Evolutionary conservation across 106 monocot genomes (phyloP).

Genomic region (Dendrobium nobile): DNA sequence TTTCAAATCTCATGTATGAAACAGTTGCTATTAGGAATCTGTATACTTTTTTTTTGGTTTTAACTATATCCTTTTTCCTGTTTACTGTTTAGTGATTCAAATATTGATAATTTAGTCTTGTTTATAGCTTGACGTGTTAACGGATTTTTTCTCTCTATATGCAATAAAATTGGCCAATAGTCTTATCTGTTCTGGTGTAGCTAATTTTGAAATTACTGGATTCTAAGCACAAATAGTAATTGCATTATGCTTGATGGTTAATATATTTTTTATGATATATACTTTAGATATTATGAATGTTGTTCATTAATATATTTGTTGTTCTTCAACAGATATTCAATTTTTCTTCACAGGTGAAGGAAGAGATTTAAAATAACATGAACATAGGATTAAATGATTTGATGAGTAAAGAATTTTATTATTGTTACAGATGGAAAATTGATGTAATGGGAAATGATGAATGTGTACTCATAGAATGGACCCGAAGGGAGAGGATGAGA

Average conservation of each 20-base stretch:
- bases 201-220: neutral
- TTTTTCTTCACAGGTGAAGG: neutral
- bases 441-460: no score
- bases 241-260: neutral
- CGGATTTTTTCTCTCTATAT: neutral
- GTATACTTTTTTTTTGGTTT: neutral
- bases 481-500: no score
- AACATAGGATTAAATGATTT: no score
- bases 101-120: neutral
- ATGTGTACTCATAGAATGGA: no score
- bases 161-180: neutral
- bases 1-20: neutral
- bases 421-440: no score
- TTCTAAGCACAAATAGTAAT: neutral
- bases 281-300: neutral
- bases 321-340: neutral
- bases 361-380: no score
- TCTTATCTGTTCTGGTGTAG: neutral
- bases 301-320: neutral
- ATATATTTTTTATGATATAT: neutral
- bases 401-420: no score
- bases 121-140: neutral
- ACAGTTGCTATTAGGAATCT: neutral
- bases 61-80: neutral
- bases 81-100: neutral